phyloP scores from a whole-genome alignment of 371 early-diverging fungal genomes.

The Lichtheimia hyalospora region DNA sequence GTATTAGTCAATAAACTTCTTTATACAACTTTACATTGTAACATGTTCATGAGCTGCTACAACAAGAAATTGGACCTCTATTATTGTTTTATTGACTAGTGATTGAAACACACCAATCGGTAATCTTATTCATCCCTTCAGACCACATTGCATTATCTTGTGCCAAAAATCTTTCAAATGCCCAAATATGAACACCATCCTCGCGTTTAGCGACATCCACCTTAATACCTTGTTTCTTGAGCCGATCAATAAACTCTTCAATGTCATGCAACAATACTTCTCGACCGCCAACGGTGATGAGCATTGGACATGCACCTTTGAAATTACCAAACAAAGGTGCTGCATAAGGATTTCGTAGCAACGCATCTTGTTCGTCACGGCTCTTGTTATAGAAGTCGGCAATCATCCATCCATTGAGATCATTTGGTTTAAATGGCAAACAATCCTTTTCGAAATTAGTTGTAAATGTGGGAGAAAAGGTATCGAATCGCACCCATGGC shows the following conservation, averaged over 20 bases:
- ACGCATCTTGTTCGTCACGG: slow-evolving; percentile 3
- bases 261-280: slow-evolving; percentile 34
- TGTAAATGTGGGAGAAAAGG: slow-evolving; percentile 12
- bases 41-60: too few relatives aligned
- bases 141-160: slow-evolving; percentile 11
- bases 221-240: slow-evolving; percentile 23
- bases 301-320: slow-evolving; percentile 24
- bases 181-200: slow-evolving; percentile 30
- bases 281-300: slow-evolving; percentile 27
- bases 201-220: slow-evolving; percentile 24
- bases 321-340: slow-evolving; percentile 24
- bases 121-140: slow-evolving; percentile 3
- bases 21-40: too few relatives aligned
- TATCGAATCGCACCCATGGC: slow-evolving; percentile 32
- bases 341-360: slow-evolving; percentile 19
- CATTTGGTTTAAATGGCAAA: neutral
- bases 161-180: slow-evolving; percentile 14
- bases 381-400: slow-evolving; percentile 3
- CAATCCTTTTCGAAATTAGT: slow-evolving; percentile 13
- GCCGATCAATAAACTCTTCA: slow-evolving; percentile 13
- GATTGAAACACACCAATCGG: slow-evolving; percentile 7
- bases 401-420: neutral
- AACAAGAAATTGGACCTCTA: too few relatives aligned
- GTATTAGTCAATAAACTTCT: too few relatives aligned
- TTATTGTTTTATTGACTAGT: neutral